Percentiles rank a stretch among this genome's conserved stretches.
These are phyloP conservation scores for Tulasnella sp. DNA, from an alignment of 768 basidiomycete genomes.

Conservation along the genomic window DNA sequence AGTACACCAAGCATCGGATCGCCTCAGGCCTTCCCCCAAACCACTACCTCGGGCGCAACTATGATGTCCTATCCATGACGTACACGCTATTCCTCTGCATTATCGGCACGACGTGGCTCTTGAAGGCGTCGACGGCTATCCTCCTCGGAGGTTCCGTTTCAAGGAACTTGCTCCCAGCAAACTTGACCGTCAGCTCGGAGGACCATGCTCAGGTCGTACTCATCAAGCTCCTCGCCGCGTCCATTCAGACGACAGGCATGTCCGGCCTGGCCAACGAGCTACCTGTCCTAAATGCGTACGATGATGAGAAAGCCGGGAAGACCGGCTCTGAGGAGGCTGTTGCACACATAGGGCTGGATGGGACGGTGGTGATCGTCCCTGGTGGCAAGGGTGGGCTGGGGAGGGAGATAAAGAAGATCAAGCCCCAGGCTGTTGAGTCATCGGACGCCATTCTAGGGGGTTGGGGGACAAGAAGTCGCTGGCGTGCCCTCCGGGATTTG, in stretches of 20 bases:
- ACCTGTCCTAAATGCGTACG: background rate
- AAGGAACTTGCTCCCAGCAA: background rate
- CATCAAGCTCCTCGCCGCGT: background rate
- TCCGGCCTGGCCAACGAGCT: constrained; percentile 3
- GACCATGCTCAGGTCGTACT: background rate
- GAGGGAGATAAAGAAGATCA: constrained; percentile 10
- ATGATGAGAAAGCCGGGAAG: background rate
- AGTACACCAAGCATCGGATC: background rate
- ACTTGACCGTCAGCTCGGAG: background rate
- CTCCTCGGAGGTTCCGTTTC: background rate
- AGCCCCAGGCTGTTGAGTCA: background rate
- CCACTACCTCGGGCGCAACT: background rate
- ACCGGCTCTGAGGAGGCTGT: background rate
- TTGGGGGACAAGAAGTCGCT: background rate
- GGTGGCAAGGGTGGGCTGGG: background rate
- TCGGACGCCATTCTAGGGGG: constrained; percentile 9
- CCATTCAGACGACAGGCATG: background rate
- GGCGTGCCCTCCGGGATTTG: background rate
- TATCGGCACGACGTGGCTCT: background rate
- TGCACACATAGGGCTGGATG: background rate
- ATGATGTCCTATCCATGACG: background rate
- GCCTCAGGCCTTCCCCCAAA: background rate
- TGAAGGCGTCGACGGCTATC: background rate
- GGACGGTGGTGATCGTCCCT: background rate
- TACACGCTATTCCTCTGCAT: background rate